Percentiles rank a stretch among this genome's conserved stretches.
Conservation (phyloP, 2,329 filamentous ascomycete genomes). For the Colletotrichum lindemuthianum region DNA sequence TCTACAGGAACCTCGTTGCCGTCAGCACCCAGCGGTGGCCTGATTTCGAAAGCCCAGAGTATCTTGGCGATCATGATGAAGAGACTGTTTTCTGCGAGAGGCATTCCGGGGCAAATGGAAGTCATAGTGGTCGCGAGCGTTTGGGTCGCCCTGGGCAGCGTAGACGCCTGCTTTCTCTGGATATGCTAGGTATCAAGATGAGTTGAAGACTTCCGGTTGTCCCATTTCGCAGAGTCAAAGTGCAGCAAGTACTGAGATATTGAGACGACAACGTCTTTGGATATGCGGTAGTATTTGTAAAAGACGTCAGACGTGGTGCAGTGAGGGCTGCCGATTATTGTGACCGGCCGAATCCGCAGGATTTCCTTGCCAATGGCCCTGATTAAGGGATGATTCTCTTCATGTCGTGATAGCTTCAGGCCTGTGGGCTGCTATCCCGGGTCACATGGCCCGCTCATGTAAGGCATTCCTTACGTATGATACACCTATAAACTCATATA, state of each 20-base stretch:
- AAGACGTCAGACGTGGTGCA: conserved; percentile 8
- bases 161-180: conserved; percentile 9
- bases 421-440: no score
- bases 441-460: no score
- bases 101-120: conserved; percentile 55
- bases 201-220: neutral
- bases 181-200: conserved; percentile 1
- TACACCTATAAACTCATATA: no score
- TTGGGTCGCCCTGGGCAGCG: neutral
- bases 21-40: conserved; percentile 28
- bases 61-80: conserved; percentile 56
- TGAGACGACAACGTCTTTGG: conserved; percentile 7
- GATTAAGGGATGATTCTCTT: conserved; percentile 60
- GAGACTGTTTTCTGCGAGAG: conserved; percentile 62
- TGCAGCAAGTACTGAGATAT: neutral
- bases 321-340: conserved; percentile 48
- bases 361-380: conserved; percentile 64
- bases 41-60: conserved; percentile 63
- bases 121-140: conserved; percentile 46
- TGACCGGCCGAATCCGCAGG: conserved; percentile 64
- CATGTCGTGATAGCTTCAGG: no score
- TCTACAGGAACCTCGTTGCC: neutral
- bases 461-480: no score
- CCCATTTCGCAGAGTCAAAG: neutral
- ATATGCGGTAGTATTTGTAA: conserved; percentile 22